Conservation (phyloP, 2,329 filamentous ascomycete species). For the Talaromyces islandicus region DNA sequence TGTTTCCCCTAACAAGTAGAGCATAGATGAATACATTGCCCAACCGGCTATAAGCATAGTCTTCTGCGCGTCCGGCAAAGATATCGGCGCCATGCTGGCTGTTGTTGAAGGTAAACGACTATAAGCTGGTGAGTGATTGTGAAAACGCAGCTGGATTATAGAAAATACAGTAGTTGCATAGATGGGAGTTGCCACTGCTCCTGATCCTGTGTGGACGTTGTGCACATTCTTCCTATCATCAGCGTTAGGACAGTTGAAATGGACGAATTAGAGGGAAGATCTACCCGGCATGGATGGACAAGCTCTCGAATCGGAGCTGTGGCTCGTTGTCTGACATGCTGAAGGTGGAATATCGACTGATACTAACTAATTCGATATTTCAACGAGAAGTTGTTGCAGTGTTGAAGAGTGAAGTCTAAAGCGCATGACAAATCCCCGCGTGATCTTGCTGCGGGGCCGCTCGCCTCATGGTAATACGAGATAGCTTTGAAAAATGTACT, state of each 20-base stretch:
- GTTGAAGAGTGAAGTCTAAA: not conserved
- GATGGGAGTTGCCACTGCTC: conserved; percentile 8
- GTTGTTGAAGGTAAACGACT: conserved; percentile 60
- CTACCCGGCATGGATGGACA: conserved; percentile 9
- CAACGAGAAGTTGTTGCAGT: not conserved
- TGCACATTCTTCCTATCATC: conserved; percentile 2
- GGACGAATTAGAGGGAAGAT: not conserved
- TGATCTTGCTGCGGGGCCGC: not conserved
- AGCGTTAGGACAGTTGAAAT: not conserved
- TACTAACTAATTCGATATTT: not conserved
- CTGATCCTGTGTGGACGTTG: conserved; percentile 6
- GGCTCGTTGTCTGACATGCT: conserved; percentile 1
- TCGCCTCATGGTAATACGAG: not conserved
- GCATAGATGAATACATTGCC: conserved; percentile 19
- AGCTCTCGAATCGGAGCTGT: conserved; percentile 6
- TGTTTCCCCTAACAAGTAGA: not conserved
- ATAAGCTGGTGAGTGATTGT: not conserved
- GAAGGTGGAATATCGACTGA: not conserved
- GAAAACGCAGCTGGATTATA: no score
- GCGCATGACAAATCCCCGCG: not conserved
- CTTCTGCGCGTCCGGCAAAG: conserved; percentile 68
- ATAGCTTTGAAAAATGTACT: no score
- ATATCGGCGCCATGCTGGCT: conserved; percentile 80
- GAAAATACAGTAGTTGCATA: conserved; percentile 8
- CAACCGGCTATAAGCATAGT: conserved; percentile 44